A percentile compares a stretch with the other conserved stretches of the same genome.
These are phyloP conservation scores for Closterium sp. DNA, from an alignment of 139 green algal species.

Conservation along the genomic window DNA sequence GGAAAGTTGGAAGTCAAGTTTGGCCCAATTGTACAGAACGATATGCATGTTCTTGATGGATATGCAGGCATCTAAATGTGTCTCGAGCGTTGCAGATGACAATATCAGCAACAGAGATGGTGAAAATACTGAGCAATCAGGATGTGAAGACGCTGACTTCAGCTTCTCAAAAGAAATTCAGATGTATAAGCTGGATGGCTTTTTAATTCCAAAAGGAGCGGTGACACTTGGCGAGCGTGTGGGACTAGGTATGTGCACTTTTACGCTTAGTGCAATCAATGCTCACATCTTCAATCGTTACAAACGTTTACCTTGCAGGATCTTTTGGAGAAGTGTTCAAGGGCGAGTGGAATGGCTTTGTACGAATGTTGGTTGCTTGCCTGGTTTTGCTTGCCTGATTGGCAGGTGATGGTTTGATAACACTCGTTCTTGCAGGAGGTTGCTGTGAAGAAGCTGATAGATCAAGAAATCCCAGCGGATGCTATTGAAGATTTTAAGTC, in stretches of 20 bases:
- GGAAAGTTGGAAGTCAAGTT: neutral
- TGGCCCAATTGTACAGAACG: neutral
- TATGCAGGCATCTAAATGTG: no score
- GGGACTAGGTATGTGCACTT: neutral
- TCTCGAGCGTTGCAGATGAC: neutral
- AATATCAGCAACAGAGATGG: neutral
- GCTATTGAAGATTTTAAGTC: constrained; percentile 40
- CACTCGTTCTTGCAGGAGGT: constrained; percentile 29
- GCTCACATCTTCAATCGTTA: neutral
- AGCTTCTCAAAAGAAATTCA: neutral
- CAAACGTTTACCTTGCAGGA: neutral
- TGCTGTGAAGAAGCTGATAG: constrained; percentile 49
- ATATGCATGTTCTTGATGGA: no score
- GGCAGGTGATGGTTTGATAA: neutral
- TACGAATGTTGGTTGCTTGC: neutral
- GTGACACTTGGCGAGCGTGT: neutral
- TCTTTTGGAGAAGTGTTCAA: constrained; percentile 15
- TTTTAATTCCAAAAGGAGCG: neutral
- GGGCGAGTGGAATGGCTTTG: constrained; percentile 4
- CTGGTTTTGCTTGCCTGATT: neutral
- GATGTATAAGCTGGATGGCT: neutral
- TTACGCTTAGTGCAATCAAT: neutral
- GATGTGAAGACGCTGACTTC: neutral
- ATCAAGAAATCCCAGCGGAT: constrained; percentile 20
- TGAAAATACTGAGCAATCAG: neutral